Base-by-base conservation (phyloP, 495 filamentous ascomycete genomes). In the Ramalina intermedia region DNA sequence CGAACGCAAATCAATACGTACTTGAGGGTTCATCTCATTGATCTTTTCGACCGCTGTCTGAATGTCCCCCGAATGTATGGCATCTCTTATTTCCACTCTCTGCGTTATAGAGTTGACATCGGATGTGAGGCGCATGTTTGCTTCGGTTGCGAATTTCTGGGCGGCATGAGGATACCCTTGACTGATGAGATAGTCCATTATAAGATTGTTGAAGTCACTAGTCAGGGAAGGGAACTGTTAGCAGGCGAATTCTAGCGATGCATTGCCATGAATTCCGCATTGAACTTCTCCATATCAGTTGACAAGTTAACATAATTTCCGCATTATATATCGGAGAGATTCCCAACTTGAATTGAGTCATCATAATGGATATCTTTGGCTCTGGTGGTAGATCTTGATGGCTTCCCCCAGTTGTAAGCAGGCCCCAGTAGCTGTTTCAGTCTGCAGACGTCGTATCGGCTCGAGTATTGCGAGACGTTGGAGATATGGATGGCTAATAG, bases 301-400 rank as follows among this genome's bases (percentile, higher is more conserved):
- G 46, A 77, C 79, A 85, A 84, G 79, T 81, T 72, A 77, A 38
- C 69, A 71, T 72, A 61, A 81, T 89, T 84, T 96, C 91, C 80
- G 80, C 91, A 96, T 68, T 62, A 52, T 63, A 63, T 72, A 84
- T 98, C 84, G 79, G 91, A 99, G 91, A 99, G 91, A 99, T 99
- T 99, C 93, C 91, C 91, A 96, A 90, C 90, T 90, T 90, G 80
- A 80, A 71, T 72, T 64, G 62, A 74, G 75, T 57, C 91, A 96
- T 96, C 87, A 91, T 90, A 49, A 57, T 53, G 61, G 57, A 12
- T 33, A 7, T 33, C 9, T 33, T 33, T 7, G 27, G 11, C 27
- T 12, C 9, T 33, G 27, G 1, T 33, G 27, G 1, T 12, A 4
- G 27, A 7, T 33, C 27, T 33, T 7, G 6, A 7, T 33, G 3